A percentile compares a stretch with the other conserved stretches of the same genome.
phyloP scores from a whole-genome alignment of 805 yeast species.

The Tetrapisispora namnaoensis region DNA sequence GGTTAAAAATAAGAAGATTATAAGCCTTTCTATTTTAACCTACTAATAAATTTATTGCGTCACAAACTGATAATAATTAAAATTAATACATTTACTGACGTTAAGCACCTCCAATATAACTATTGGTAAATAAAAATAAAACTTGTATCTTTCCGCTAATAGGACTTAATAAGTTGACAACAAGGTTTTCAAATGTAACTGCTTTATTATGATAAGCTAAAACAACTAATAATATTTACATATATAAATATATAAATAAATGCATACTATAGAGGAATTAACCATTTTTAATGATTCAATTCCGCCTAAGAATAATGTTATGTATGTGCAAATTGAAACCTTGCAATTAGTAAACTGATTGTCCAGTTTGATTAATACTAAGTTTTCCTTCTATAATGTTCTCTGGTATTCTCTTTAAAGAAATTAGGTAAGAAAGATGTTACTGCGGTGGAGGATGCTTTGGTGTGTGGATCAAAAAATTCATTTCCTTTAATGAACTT shows the following conservation, averaged over 20 bases:
- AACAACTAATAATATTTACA: not conserved
- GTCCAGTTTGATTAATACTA: not conserved
- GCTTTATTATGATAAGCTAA: not conserved
- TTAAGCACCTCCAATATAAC: too few species aligned
- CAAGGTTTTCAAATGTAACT: not conserved
- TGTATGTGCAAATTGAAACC: not conserved
- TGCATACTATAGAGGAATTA: not conserved
- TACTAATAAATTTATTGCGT: too few species aligned
- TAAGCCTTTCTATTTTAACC: too few species aligned
- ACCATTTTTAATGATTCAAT: not conserved
- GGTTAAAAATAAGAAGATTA: too few species aligned
- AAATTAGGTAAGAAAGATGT: not conserved
- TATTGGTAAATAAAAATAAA: too few species aligned
- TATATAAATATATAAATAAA: too few species aligned
- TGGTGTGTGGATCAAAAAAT: conserved; percentile 27
- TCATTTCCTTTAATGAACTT: conserved; percentile 18
- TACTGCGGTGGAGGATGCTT: conserved; percentile 27
- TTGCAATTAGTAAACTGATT: not conserved
- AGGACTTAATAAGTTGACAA: too few species aligned
- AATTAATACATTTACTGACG: too few species aligned
- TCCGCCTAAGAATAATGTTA: not conserved
- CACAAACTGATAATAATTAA: too few species aligned
- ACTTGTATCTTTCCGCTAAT: too few species aligned
- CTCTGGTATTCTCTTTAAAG: not conserved
- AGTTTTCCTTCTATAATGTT: not conserved